Conservation (phyloP, 305 asterid genomes). For the Fraxinus angustifolia region DNA sequence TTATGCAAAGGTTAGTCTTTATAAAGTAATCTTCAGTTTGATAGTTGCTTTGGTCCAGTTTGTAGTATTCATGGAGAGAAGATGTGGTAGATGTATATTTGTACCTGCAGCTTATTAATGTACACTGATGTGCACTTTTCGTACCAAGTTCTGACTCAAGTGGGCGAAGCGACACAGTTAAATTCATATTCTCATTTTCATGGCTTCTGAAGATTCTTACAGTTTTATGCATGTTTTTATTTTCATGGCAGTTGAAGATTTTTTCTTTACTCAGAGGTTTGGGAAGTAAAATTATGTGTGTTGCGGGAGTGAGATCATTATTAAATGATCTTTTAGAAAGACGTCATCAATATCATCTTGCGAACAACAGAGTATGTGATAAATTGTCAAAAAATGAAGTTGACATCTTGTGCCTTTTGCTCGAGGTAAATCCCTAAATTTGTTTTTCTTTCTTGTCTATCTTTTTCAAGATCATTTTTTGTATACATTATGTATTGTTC, state of each 20-base stretch:
- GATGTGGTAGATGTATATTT: background rate
- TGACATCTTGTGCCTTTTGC: slow-evolving; percentile 60
- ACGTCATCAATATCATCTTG: slow-evolving; percentile 41
- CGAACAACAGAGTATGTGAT: slow-evolving; percentile 29
- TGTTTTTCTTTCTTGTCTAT: slow-evolving; percentile 1
- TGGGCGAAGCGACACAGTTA: slow-evolving; percentile 5
- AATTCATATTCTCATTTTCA: slow-evolving; percentile 21
- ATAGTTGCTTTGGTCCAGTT: slow-evolving; percentile 16
- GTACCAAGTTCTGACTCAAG: slow-evolving; percentile 6
- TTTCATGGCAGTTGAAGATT: slow-evolving; percentile 63
- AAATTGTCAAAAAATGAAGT: slow-evolving; percentile 62
- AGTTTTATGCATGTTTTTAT: slow-evolving; percentile 1
- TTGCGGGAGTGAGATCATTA: slow-evolving; percentile 50
- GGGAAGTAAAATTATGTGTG: slow-evolving; percentile 54
- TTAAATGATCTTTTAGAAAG: slow-evolving; percentile 57
- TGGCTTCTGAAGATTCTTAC: slow-evolving; percentile 63
- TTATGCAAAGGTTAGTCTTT: slow-evolving; percentile 63
- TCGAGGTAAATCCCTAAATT: slow-evolving; percentile 53
- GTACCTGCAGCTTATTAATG: background rate
- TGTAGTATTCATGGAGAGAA: slow-evolving; percentile 1
- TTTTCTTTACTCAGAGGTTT: slow-evolving; percentile 61
- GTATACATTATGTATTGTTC: background rate
- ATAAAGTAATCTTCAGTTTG: slow-evolving; percentile 15
- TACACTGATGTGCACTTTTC: background rate
- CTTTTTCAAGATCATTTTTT: background rate